Conservation (phyloP, 805 yeast genomes). For the Candida alai region DNA sequence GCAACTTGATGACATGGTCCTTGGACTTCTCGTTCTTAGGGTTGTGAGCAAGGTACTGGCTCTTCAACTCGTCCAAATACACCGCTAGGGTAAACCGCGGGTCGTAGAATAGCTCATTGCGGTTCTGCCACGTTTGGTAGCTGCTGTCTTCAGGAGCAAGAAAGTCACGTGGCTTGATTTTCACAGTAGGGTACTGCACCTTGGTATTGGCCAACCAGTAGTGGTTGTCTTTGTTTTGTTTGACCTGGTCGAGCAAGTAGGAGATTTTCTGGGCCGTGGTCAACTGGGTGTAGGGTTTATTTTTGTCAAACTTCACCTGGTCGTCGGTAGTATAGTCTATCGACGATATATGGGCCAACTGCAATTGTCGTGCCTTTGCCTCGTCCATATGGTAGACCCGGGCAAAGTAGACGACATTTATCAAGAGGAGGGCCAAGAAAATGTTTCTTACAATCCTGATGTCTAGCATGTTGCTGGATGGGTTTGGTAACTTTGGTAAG, state of each 20-base stretch:
- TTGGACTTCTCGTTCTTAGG: conserved; percentile 25
- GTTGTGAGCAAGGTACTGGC: conserved; percentile 16
- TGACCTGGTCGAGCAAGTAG: conserved; percentile 17
- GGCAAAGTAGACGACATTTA: conserved; percentile 20
- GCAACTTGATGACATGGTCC: conserved; percentile 18
- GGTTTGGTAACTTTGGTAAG: neutral
- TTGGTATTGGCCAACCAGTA: conserved; percentile 29
- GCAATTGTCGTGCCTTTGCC: conserved; percentile 13
- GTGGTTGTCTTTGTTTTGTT: conserved; percentile 17
- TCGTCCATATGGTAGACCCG: conserved; percentile 18
- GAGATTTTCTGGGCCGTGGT: conserved; percentile 16
- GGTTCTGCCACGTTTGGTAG: conserved; percentile 16
- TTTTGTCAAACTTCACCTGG: conserved; percentile 13
- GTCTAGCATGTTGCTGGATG: conserved; percentile 12
- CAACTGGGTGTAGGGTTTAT: conserved; percentile 16
- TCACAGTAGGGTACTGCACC: conserved; percentile 18
- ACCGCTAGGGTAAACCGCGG: conserved; percentile 54
- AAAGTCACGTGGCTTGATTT: conserved; percentile 18
- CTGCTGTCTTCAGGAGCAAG: conserved; percentile 8
- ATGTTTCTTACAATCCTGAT: conserved; percentile 14
- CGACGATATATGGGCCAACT: conserved; percentile 11
- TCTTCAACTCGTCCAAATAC: conserved; percentile 39
- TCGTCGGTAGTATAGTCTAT: conserved; percentile 19
- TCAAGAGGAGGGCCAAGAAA: conserved; percentile 17
- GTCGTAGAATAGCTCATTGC: conserved; percentile 35